A percentile compares a stretch with the other conserved stretches of the same genome.
phyloP scores from a whole-genome alignment of 148 eudicot species.

The Diospyros lotus region DNA sequence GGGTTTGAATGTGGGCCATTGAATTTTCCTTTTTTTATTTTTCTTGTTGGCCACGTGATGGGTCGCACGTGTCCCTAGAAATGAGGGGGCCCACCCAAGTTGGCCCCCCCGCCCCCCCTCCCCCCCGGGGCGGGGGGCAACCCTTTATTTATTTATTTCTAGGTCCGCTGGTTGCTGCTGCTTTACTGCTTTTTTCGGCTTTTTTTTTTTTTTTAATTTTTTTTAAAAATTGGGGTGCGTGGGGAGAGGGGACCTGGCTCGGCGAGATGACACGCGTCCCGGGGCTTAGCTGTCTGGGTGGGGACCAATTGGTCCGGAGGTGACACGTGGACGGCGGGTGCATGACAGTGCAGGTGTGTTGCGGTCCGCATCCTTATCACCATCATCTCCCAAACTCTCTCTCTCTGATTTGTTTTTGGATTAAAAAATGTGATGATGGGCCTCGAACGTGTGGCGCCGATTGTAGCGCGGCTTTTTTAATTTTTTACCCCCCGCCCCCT shows the following conservation, averaged over 20 bases:
- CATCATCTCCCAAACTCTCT: no score
- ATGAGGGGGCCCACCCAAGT: background rate
- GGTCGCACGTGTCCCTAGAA: constrained; percentile 3
- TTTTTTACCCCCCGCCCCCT: no score
- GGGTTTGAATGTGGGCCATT: constrained; percentile 14
- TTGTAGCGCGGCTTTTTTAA: no score
- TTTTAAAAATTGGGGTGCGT: background rate
- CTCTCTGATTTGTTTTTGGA: no score
- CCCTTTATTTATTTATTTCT: background rate
- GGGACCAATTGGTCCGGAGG: background rate
- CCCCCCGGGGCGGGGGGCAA: constrained; percentile 21
- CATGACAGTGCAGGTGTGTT: background rate
- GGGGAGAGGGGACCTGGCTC: constrained; percentile 8
- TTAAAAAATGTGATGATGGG: no score
- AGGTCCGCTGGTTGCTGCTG: background rate
- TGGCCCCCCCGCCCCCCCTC: constrained; percentile 1
- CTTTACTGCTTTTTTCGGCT: background rate
- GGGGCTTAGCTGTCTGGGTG: background rate
- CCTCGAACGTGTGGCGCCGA: no score
- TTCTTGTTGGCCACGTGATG: background rate
- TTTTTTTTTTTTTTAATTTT: no score
- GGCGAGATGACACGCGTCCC: background rate
- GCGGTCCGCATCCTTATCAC: background rate
- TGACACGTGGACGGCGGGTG: constrained; percentile 2
- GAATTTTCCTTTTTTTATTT: background rate